These are phyloP conservation scores for Trichophyton rubrum DNA, from an alignment of 2,329 filamentous ascomycete genomes.

Conservation along the genomic window DNA sequence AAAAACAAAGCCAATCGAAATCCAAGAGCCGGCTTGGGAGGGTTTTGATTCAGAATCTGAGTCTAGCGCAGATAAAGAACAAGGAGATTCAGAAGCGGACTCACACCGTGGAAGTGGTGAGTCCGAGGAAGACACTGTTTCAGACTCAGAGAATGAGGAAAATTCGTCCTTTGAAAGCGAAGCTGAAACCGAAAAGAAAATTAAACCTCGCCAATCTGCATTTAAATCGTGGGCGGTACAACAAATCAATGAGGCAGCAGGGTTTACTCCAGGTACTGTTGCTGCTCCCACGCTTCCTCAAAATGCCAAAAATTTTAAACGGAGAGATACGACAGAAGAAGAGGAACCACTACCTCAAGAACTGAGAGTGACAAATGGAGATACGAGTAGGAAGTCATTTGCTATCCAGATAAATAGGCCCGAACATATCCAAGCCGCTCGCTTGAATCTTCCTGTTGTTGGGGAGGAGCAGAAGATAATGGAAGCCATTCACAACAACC, in stretches of 20 bases:
- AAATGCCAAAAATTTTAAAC: slow-evolving; percentile 22
- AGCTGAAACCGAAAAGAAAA: slow-evolving; percentile 14
- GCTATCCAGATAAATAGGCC: slow-evolving; percentile 59
- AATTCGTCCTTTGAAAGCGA: slow-evolving; percentile 20
- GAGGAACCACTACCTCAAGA: slow-evolving; percentile 31
- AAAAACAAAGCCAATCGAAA: slow-evolving; percentile 21
- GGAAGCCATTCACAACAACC: slow-evolving; percentile 89
- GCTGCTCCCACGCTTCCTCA: slow-evolving; percentile 20
- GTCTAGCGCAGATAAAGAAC: slow-evolving; percentile 19
- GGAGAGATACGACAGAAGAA: slow-evolving; percentile 26
- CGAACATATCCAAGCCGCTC: slow-evolving; percentile 61
- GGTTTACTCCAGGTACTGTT: slow-evolving; percentile 42
- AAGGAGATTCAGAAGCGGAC: slow-evolving; percentile 13
- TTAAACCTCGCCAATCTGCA: slow-evolving; percentile 43
- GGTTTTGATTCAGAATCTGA: slow-evolving; percentile 31
- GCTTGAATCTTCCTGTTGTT: slow-evolving; percentile 74
- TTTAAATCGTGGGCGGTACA: slow-evolving; percentile 92
- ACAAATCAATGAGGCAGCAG: slow-evolving; percentile 72
- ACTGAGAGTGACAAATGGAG: slow-evolving; percentile 27
- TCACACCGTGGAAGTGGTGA: slow-evolving; percentile 21
- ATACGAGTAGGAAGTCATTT: slow-evolving; percentile 56
- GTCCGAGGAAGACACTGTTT: slow-evolving; percentile 17
- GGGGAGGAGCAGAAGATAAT: slow-evolving; percentile 95
- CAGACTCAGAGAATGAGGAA: slow-evolving; percentile 23
- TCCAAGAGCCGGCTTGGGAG: slow-evolving; percentile 33